A percentile compares a stretch with the other conserved stretches of the same genome.
phyloP scores from a whole-genome alignment of 768 basidiomycete species.

The Amanita thiersii region DNA sequence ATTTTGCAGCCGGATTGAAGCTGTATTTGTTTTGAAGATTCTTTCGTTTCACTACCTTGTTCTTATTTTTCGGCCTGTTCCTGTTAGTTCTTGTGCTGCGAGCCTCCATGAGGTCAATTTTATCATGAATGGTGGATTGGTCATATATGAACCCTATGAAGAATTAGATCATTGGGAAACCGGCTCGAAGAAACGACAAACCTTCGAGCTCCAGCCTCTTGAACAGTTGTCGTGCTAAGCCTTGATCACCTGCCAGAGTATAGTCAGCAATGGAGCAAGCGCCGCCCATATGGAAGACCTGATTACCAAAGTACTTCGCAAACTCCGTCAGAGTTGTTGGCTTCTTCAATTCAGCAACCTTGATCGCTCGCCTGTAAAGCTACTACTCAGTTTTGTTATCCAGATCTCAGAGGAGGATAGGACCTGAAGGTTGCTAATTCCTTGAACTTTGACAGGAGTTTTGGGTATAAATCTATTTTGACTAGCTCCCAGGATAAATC shows the following conservation, averaged over 20 bases:
- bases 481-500: constrained; percentile 69
- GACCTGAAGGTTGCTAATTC: constrained; percentile 70
- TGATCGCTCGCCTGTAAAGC: constrained; percentile 54
- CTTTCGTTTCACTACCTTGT: constrained; percentile 34
- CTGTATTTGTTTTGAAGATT: constrained; percentile 51
- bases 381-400: not conserved
- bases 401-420: not conserved
- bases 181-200: constrained; percentile 14
- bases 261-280: not conserved
- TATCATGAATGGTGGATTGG: constrained; percentile 38
- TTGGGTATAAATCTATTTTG: constrained; percentile 45
- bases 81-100: constrained; percentile 28
- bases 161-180: not conserved
- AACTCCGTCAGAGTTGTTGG: constrained; percentile 41
- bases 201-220: constrained; percentile 68
- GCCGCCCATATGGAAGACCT: not conserved
- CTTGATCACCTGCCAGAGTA: constrained; percentile 24
- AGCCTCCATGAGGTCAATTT: constrained; percentile 37
- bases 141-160: constrained; percentile 52
- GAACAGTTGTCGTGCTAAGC: constrained; percentile 53
- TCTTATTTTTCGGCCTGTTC: constrained; percentile 29
- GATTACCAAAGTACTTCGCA: constrained; percentile 51
- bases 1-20: constrained; percentile 43
- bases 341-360: constrained; percentile 48
- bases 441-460: constrained; percentile 55